Evolutionary conservation across 2,329 filamentous ascomycete species (phyloP), one percentile per base, ranked within the genome.

Genomic region (Rosellinia necatrix): DNA sequence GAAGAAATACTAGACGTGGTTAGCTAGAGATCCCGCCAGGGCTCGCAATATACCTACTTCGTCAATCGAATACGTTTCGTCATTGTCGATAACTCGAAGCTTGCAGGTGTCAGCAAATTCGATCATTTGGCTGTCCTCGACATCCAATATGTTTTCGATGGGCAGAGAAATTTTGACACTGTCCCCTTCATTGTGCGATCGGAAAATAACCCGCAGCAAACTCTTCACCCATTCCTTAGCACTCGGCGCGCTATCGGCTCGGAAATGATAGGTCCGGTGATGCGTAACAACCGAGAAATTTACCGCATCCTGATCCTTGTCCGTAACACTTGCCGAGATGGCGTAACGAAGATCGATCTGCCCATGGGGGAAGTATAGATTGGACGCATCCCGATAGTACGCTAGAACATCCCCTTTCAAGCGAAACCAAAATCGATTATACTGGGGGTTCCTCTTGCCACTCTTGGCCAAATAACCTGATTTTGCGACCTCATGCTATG

Each of bases 191-290:
- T 97, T 97, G 74, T 96, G 92, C 9, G 92, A 93, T 47, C 92
- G 84, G 70, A 97, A 97, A 54, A 97, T 97, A 64, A 96, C 92
- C 57, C 94, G 90, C 69, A 97, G 93, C 22, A 99, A 78, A 49
- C 90, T 86, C 73, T 94, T 94, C 41, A 97, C 92, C 94, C 94
- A 99, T 77, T 97, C 94, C 71, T 91, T 94, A 9, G 94, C 94
- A 69, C 90, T 96, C 3, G 87, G 82, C 1, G 84, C 81, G 69
- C 91, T 97, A 70, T 99, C 94, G 32, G 93, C 94, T 67, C 85
- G 86, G 77, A 97, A 96, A 66, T 91, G 83, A 73, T 94, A 96
- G 1, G 85, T 92, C 51, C 91, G 83, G 60, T 92, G 85, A 68
- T 92, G 85, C 0, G 92, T 97, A 6, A 87, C 87, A 38, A 97